Conservation (phyloP, 768 basidiomycete species). For the Pleurotus giganteus region DNA sequence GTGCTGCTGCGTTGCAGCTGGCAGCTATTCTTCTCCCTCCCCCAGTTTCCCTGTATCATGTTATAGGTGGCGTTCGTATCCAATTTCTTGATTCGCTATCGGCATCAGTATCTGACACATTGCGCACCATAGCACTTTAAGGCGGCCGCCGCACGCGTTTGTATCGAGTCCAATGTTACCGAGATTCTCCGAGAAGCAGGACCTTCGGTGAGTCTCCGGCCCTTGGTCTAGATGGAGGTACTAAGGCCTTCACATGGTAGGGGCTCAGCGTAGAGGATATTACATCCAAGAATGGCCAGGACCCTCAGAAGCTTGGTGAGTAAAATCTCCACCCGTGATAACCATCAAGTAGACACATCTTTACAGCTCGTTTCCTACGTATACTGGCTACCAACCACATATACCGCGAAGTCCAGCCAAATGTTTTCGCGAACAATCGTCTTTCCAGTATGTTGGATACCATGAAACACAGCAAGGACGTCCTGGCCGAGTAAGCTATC, state of each 20-base stretch:
- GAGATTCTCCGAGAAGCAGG: conserved; percentile 42
- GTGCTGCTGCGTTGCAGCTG: conserved; percentile 29
- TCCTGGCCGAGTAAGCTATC: conserved; percentile 24
- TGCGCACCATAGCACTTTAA: conserved; percentile 21
- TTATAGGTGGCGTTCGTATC: conserved; percentile 21
- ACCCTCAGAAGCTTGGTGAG: conserved; percentile 32
- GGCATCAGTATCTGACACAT: not conserved
- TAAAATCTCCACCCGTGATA: not conserved
- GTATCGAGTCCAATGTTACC: conserved; percentile 31
- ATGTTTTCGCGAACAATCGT: conserved; percentile 38
- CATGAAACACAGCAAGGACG: conserved; percentile 22
- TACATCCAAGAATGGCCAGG: conserved; percentile 23
- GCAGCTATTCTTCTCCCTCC: conserved; percentile 25
- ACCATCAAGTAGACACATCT: not conserved
- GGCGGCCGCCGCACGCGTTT: conserved; percentile 26
- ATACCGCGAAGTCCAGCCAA: conserved; percentile 33
- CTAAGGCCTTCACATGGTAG: conserved; percentile 11
- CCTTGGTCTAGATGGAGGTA: not conserved
- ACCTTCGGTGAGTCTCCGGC: conserved; percentile 19
- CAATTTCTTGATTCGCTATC: not conserved
- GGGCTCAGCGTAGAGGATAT: conserved; percentile 33
- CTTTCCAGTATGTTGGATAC: conserved; percentile 34
- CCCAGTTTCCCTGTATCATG: conserved; percentile 19
- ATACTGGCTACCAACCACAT: conserved; percentile 36
- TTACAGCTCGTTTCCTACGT: conserved; percentile 34